phyloP scores from a whole-genome alignment of 176 grass and related monocot species.

The Carex scoparia region DNA sequence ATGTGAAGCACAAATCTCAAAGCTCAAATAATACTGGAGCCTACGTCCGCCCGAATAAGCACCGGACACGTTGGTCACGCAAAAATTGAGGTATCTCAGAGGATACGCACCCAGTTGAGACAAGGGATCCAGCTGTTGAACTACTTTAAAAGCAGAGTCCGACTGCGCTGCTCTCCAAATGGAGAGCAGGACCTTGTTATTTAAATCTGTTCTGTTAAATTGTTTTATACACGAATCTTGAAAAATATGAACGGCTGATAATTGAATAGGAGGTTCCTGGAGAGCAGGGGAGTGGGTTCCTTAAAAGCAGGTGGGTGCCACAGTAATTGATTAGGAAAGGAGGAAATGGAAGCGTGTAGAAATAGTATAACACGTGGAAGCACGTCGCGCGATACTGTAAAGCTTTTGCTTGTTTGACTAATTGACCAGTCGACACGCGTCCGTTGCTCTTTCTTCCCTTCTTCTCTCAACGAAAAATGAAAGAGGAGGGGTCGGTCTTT shows the following conservation, averaged over 20 bases:
- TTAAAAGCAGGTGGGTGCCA: not conserved
- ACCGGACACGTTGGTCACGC: no score
- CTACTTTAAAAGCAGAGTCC: not conserved
- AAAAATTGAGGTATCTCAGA: no score
- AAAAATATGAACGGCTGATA: no score
- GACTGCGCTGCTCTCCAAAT: no score
- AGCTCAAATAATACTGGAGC: no score
- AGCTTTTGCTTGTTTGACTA: not conserved
- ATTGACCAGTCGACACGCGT: slow-evolving; percentile 13
- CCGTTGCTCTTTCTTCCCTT: not conserved
- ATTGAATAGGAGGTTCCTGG: no score
- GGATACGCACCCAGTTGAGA: not conserved
- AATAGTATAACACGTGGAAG: slow-evolving; percentile 12
- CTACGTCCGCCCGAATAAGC: no score
- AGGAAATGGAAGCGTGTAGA: slow-evolving; percentile 17
- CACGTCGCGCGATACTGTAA: not conserved
- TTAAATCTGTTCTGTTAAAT: no score
- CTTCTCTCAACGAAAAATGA: not conserved
- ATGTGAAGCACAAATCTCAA: no score
- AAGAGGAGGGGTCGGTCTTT: not conserved
- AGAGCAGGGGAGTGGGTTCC: no score
- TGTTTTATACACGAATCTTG: no score
- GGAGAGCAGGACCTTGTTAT: no score
- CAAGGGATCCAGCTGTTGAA: slow-evolving; percentile 8
- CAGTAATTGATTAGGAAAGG: not conserved